A percentile compares a stretch with the other conserved stretches of the same genome.
phyloP scores from a whole-genome alignment of 2,329 filamentous ascomycete genomes.

The Geoglossum cookeanum region DNA sequence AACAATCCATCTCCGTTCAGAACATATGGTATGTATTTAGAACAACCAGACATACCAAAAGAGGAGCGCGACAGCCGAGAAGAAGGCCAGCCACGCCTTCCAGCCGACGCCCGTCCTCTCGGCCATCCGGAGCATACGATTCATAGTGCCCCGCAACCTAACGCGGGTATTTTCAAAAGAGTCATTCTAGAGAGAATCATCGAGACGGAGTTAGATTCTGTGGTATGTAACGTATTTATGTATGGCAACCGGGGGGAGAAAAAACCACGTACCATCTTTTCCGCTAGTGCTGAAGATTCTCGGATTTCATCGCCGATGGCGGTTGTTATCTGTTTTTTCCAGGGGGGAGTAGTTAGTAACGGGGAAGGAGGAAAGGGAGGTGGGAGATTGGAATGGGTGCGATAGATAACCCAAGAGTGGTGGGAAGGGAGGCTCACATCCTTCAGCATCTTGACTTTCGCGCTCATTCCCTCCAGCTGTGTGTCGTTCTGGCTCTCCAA shows the following conservation, averaged over 20 bases:
- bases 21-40: neutral
- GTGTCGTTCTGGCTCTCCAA: conserved; percentile 90
- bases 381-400: too few species aligned
- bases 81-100: conserved; percentile 86
- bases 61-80: conserved; percentile 58
- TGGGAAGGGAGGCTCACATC: conserved; percentile 38
- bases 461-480: conserved; percentile 74
- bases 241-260: neutral
- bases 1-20: too few species aligned
- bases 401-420: neutral
- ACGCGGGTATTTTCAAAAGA: conserved; percentile 72
- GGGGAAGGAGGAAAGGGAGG: too few species aligned
- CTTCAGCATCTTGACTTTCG: conserved; percentile 79
- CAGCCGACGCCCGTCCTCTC: conserved; percentile 86
- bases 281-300: conserved; percentile 68
- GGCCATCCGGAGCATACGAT: conserved; percentile 89
- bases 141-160: conserved; percentile 81
- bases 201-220: neutral
- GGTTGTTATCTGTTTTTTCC: conserved; percentile 48
- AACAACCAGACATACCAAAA: conserved; percentile 82
- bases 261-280: conserved; percentile 48
- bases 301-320: conserved; percentile 93
- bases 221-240: too few species aligned
- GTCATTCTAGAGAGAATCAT: conserved; percentile 37
- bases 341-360: neutral